Conservation (phyloP, 371 early-diverging fungal species). For the Conidiobolus incongruus region DNA sequence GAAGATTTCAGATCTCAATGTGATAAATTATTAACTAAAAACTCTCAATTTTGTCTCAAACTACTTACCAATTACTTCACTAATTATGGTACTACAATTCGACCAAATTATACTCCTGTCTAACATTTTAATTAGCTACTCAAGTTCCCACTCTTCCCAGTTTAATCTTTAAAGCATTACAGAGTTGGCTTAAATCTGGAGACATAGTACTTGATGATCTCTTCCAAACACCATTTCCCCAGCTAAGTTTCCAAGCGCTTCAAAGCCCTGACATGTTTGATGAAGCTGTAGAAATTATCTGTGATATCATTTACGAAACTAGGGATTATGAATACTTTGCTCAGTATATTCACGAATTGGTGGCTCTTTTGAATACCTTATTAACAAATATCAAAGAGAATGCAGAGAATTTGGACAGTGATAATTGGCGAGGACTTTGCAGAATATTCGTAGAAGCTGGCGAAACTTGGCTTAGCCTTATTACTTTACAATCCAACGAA, state of each 20-base stretch:
- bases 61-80: slow-evolving; percentile 17
- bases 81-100: not conserved
- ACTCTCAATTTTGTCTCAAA: slow-evolving; percentile 33
- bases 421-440: slow-evolving; percentile 44
- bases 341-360: slow-evolving; percentile 32
- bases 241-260: slow-evolving; percentile 49
- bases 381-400: slow-evolving; percentile 19
- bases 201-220: slow-evolving; percentile 42
- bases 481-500: slow-evolving; percentile 29
- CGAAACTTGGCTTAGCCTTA: slow-evolving; percentile 53
- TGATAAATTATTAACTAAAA: slow-evolving; percentile 30
- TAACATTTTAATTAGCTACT: not conserved
- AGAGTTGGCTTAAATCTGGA: slow-evolving; percentile 66
- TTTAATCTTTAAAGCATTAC: slow-evolving; percentile 42
- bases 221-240: slow-evolving; percentile 37
- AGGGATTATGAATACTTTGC: slow-evolving; percentile 26
- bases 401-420: slow-evolving; percentile 29
- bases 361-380: slow-evolving; percentile 25
- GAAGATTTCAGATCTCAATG: slow-evolving; percentile 30
- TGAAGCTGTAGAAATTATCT: slow-evolving; percentile 57
- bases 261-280: slow-evolving; percentile 49
- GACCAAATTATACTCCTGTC: not conserved
- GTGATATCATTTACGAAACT: slow-evolving; percentile 56
- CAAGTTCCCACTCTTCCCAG: slow-evolving; percentile 27
- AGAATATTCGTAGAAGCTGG: slow-evolving; percentile 70